phyloP scores from a whole-genome alignment of 371 early-diverging fungal genomes.

The Mucor saturninus region DNA sequence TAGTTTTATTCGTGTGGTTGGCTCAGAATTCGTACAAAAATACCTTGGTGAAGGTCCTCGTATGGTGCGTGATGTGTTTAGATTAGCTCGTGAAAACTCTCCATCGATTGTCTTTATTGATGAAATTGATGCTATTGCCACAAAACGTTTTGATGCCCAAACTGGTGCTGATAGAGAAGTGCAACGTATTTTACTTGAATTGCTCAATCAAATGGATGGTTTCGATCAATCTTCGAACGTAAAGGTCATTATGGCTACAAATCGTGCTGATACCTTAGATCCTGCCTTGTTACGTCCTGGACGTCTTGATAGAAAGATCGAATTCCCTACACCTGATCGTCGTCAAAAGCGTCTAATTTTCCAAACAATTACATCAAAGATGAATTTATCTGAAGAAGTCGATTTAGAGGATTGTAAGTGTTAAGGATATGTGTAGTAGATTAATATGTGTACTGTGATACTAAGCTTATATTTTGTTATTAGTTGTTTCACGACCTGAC shows the following conservation, averaged over 20 bases:
- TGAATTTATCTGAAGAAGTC: constrained; percentile 98
- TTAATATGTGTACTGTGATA: background rate
- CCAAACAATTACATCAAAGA: constrained; percentile 96
- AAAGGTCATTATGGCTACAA: constrained; percentile 99
- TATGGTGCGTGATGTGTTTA: constrained; percentile 99
- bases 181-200: constrained; percentile 98
- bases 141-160: constrained; percentile 99
- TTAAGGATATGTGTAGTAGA: background rate
- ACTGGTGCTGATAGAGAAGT: constrained; percentile 99
- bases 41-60: constrained; percentile 99
- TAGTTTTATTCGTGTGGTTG: constrained; percentile 98
- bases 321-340: constrained; percentile 99
- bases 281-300: constrained; percentile 99
- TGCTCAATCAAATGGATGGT: constrained; percentile 99
- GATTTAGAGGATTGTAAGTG: constrained; percentile 97
- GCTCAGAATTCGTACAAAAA: constrained; percentile 99
- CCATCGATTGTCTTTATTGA: constrained; percentile 99
- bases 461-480: background rate
- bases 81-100: constrained; percentile 98
- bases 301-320: constrained; percentile 99
- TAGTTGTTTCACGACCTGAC: constrained; percentile 97
- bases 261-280: constrained; percentile 99
- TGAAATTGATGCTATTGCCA: constrained; percentile 99
- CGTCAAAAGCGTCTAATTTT: constrained; percentile 99
- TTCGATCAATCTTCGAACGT: constrained; percentile 99